These are phyloP conservation scores for Linnemannia hyalina DNA, from an alignment of 192 early-diverging fungal genomes.

Conservation along the genomic window DNA sequence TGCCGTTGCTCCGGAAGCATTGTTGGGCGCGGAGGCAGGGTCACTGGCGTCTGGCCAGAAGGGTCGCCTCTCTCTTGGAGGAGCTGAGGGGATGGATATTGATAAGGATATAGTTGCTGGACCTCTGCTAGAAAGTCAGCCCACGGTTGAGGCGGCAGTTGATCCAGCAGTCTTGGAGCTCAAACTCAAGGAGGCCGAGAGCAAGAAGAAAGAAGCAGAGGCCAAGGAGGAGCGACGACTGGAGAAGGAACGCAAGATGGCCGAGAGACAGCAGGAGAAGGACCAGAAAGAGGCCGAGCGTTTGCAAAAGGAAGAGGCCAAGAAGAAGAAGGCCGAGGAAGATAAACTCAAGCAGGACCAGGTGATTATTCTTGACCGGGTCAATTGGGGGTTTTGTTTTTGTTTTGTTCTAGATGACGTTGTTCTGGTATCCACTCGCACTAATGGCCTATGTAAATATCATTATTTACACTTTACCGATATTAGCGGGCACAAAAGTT, in stretches of 20 bases:
- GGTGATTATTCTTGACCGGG: neutral
- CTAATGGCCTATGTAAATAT: no score
- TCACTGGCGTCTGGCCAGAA: neutral
- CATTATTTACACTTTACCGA: conserved; percentile 14
- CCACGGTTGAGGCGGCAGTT: conserved; percentile 29
- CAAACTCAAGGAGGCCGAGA: conserved; percentile 47
- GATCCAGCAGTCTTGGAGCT: conserved; percentile 36
- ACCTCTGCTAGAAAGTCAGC: conserved; percentile 20
- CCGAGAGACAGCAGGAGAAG: conserved; percentile 49
- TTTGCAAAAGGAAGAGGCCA: conserved; percentile 55
- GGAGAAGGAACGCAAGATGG: conserved; percentile 57
- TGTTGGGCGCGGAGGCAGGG: neutral
- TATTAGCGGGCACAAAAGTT: conserved; percentile 54
- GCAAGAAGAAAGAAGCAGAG: conserved; percentile 56
- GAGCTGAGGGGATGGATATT: conserved; percentile 29
- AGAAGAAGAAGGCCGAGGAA: conserved; percentile 60
- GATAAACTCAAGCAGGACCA: conserved; percentile 35
- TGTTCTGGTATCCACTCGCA: no score
- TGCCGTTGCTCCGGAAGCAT: neutral
- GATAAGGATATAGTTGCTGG: conserved; percentile 13
- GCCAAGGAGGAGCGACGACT: conserved; percentile 50
- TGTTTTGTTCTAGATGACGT: neutral
- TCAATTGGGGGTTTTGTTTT: neutral
- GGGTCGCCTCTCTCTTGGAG: conserved; percentile 4
- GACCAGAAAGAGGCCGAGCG: conserved; percentile 56